These are phyloP conservation scores for Phlebiopsis gigantea DNA, from an alignment of 768 basidiomycete genomes.

Conservation along the genomic window DNA sequence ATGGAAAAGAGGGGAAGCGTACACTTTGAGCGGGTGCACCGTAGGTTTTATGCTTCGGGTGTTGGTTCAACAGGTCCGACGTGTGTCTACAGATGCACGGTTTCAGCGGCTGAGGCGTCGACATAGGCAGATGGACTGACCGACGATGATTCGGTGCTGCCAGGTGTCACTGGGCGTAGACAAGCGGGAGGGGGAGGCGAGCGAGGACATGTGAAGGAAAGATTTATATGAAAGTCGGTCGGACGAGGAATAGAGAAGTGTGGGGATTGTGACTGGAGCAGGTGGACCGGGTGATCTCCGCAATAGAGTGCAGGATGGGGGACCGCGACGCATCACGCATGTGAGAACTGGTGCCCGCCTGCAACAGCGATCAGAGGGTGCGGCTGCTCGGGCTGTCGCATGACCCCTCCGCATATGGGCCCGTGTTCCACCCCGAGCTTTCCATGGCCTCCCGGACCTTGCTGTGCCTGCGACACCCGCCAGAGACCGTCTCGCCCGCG, in stretches of 20 bases:
- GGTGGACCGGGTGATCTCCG: slow-evolving; percentile 4
- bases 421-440: too few species aligned
- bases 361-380: neutral
- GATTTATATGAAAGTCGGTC: neutral
- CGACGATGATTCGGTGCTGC: neutral
- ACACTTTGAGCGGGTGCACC: neutral
- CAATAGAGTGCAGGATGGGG: slow-evolving; percentile 2
- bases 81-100: neutral
- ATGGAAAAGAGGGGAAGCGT: neutral
- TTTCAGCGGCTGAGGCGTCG: neutral
- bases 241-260: neutral
- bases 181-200: neutral
- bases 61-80: neutral
- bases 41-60: neutral
- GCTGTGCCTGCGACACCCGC: too few species aligned
- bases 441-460: neutral
- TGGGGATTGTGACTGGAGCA: neutral
- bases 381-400: neutral
- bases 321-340: slow-evolving; percentile 2
- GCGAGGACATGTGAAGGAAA: neutral
- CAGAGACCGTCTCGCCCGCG: too few species aligned
- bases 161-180: neutral
- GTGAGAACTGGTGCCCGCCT: neutral
- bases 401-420: slow-evolving; percentile 2
- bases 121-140: neutral